Base-by-base conservation (phyloP, 2,329 filamentous ascomycete species). In the Fusarium oligoseptatum region DNA sequence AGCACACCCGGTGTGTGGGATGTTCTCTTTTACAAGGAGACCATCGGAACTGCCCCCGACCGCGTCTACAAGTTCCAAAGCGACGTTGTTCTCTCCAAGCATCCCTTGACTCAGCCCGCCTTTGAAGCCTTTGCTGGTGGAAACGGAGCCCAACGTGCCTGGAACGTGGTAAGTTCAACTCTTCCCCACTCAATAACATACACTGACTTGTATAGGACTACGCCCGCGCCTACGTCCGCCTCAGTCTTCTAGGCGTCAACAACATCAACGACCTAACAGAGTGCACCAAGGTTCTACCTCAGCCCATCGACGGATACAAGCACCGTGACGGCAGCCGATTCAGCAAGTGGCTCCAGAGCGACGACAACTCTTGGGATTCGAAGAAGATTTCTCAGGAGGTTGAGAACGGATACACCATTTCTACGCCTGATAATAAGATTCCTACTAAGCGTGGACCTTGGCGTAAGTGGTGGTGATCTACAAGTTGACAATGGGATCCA, bases 181-280 rank as follows among this genome's bases (percentile, higher is more conserved):
- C 22, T 22, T 22, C 22, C 22, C 22, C 22, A 22, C 22, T 37
- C 1, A 17, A 2, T 8, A 39, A n/a, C 22, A 4, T 12, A 0
- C 7, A 20, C 67, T 77, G 52, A 77, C 67, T 4, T 2, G 24
- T 24, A 22, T 15, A 86, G 84, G 87, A 86, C 52, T 90, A 88
- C 64, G 84, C 88, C 2, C 82, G 83, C 39, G 88, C 87, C 14
- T 90, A 90, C 73, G 83, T 89, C 52, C 87, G 88, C 24, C 82
- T 91, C 41, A 88, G 85, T 36, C 80, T 90, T 3, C 84, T 91
- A 12, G 89, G 88, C 4, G 88, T 90, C 15, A 84, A 87, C 75
- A 89, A 89, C 76, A 87, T 90, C 79, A 90, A 90, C 78, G 79
- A 82, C 24, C 80, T 90, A 50, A 87, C 84, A 17, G 88, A 90